A percentile compares a stretch with the other conserved stretches of the same genome.
Evolutionary conservation across 139 green algal genomes (phyloP).

Genomic region (Yamagishiella unicocca): DNA sequence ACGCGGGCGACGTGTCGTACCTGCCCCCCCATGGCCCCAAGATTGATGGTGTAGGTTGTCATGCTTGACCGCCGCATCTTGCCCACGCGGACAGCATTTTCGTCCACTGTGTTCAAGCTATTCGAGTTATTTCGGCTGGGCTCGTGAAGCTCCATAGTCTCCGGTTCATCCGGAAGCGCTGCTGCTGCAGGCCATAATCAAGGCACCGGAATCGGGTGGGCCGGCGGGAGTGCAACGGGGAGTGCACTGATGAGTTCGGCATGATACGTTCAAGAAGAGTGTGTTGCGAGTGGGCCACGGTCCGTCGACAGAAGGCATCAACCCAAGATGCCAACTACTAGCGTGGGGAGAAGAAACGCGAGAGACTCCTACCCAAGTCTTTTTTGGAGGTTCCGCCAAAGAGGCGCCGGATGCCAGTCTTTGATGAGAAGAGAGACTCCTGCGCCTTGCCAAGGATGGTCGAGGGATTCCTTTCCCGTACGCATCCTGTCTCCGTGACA

Average conservation of each 20-base stretch:
- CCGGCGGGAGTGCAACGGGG: no score
- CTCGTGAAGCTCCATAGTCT: conserved; percentile 9
- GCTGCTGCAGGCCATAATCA: no score
- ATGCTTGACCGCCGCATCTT: conserved; percentile 14
- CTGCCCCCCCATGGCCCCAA: background rate
- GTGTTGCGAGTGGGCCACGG: no score
- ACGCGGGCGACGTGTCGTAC: background rate
- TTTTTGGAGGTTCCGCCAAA: background rate
- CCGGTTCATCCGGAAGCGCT: background rate
- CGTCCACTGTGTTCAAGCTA: background rate
- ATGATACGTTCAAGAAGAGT: no score
- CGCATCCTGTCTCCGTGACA: background rate
- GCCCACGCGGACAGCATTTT: background rate
- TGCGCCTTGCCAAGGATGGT: conserved; percentile 21
- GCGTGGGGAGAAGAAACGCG: no score
- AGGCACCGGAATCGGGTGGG: no score
- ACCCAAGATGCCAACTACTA: no score
- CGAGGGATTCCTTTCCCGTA: background rate
- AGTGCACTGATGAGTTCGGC: no score
- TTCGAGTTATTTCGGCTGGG: background rate
- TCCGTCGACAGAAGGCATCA: no score
- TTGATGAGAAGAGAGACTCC: background rate
- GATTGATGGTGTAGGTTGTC: conserved; percentile 31
- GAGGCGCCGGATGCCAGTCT: conserved; percentile 1
- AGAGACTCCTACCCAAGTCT: background rate